A percentile compares a stretch with the other conserved stretches of the same genome.
Conservation (phyloP, 257 asterid genomes). For the Echium plantagineum region DNA sequence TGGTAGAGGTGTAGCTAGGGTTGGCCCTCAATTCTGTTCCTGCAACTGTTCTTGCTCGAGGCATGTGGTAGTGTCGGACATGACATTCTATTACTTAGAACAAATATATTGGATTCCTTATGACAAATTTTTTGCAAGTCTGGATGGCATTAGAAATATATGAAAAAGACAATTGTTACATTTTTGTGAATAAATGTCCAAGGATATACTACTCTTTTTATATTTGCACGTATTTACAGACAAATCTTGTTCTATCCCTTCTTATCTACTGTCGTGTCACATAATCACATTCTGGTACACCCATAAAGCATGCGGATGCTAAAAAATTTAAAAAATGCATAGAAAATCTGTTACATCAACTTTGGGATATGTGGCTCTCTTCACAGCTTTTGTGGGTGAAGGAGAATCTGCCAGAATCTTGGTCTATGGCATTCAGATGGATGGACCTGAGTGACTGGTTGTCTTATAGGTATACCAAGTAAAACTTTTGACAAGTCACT, state of each 20-base stretch:
- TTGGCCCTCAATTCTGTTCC: background rate
- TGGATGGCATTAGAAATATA: no score
- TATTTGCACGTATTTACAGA: no score
- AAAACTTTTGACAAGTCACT: no score
- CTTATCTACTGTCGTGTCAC: background rate
- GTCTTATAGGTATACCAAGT: conserved; percentile 54
- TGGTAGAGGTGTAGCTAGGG: background rate
- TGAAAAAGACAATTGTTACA: no score
- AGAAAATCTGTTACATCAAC: conserved; percentile 6
- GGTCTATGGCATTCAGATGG: conserved; percentile 94
- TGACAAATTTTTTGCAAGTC: background rate
- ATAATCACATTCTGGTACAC: background rate
- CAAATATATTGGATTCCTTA: background rate
- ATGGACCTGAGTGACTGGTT: conserved; percentile 99
- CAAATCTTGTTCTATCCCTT: background rate
- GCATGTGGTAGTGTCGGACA: background rate
- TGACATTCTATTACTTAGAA: background rate
- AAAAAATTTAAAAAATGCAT: no score
- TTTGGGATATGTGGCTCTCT: conserved; percentile 18
- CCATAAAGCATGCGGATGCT: background rate
- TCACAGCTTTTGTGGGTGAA: conserved; percentile 94
- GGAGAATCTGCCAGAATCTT: conserved; percentile 79
- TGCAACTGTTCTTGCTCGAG: background rate
- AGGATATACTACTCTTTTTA: no score
- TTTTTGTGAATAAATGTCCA: no score